A percentile compares a stretch with the other conserved stretches of the same genome.
Evolutionary conservation across 1,284 basidiomycete genomes (phyloP).

Genomic region (Cystobasidiaceae sp.): DNA sequence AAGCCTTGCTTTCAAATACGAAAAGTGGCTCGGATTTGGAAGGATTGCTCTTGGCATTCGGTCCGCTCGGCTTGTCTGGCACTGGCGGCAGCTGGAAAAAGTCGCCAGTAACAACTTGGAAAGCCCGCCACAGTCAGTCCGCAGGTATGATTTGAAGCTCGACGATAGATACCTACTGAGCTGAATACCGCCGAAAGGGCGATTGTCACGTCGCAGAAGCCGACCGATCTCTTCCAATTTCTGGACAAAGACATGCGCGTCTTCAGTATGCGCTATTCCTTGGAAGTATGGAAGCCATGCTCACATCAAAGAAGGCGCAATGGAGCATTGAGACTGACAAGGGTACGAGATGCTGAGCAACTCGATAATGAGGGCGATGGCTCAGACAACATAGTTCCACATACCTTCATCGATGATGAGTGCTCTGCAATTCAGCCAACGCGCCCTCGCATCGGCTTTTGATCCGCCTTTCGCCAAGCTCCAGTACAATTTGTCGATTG

Average conservation of each 20-base stretch:
- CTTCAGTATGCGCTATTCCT: neutral
- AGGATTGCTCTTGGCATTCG: no score
- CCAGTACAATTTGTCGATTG: neutral
- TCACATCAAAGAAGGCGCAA: slow-evolving; percentile 70
- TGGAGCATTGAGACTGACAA: slow-evolving; percentile 91
- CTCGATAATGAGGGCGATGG: neutral
- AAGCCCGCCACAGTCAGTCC: neutral
- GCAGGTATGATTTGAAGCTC: neutral
- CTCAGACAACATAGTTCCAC: no score
- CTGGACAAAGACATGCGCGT: neutral
- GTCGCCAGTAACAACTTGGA: slow-evolving; percentile 76
- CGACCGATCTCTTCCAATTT: slow-evolving; percentile 69
- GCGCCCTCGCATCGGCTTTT: neutral
- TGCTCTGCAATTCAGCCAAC: slow-evolving; percentile 69
- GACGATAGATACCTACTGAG: neutral
- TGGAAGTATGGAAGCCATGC: neutral
- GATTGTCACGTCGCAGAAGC: slow-evolving; percentile 51
- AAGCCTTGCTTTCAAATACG: slow-evolving; percentile 80
- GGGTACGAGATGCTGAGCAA: neutral
- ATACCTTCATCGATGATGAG: slow-evolving; percentile 91
- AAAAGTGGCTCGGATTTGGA: no score
- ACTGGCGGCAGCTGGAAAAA: slow-evolving; percentile 97
- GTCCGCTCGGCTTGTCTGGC: no score
- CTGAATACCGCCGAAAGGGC: slow-evolving; percentile 77
- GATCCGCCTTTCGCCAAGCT: neutral